Base-by-base conservation (phyloP, 148 eudicot species). In the Cornus kousa region DNA sequence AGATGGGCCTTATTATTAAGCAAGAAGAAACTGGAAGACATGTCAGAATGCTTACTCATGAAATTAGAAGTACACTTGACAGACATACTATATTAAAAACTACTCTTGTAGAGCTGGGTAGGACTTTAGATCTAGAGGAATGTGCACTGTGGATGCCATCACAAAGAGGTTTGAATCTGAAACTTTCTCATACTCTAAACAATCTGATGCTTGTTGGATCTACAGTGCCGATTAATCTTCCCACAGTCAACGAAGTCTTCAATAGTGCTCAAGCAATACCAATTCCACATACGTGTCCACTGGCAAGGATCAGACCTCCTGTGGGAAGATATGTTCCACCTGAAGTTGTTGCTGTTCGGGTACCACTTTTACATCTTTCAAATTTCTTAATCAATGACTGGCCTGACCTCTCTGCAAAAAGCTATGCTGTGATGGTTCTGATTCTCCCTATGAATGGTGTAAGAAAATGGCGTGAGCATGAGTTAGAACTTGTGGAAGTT, bases 21-120 rank as follows among this genome's bases (percentile, higher is more conserved):
- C 92, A 92, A 80, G 98, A 94, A 84, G 97, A 94, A 87, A 92
- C 98, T 16, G 97, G 97, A 59, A 87, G 98, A 78, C 97, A 94
- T 81, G 98, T 94, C 11, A 88, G 98, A 74, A 94, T 94, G 98
- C 90, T 94, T 22, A 94, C 97, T 67, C 98, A 94, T 85, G 97
- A 92, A 83, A 94, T 94, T 67, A 85, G 98, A 86, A 92, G 97
- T 87, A 94, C 98, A 2, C 97, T 94, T 28, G 94, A 94, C 74
- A 83, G 97, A 46, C 89, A 94, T 83, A 92, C 95, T 0, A 92
- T 94, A 72, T 75, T 94, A 69, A 89, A 83, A 65, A 92, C 98
- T 37, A 92, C 98, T 39, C 92, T 94, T 64, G 92, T 91, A 31
- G 97, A 94, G 84, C 85, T 94, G 39, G 98, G 98, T 39, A 84